Base-by-base conservation (phyloP, 1,139 yeast species). In the Candida tropicalis region DNA sequence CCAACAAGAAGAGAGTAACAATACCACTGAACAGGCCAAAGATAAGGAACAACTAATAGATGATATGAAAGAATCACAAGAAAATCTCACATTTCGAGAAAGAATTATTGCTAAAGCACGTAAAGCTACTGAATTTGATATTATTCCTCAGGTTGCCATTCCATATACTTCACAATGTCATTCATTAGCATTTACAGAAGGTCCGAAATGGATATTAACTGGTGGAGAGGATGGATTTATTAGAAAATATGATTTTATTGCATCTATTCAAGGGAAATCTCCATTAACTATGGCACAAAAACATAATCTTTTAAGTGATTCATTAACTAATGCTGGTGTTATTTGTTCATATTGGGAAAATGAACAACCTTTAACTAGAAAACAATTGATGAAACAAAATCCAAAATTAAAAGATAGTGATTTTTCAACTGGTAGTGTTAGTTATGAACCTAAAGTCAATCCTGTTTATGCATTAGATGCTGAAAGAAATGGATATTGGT, bases 211-310 rank as follows among this genome's bases (percentile, higher is more conserved):
- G 86, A 73, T 93, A 43, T 82, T 91, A 56, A 85, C 97, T 1
- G 99, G 99, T 16, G 99, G 99, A 5, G 95, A 88, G 52, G 99
- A 93, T 62, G 99, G 99, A 10, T 88, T 83, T 56, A 87, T 93
- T 34, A 71, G 99, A 40, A 88, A 87, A 58, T 93, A 85, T 64
- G 97, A 95, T 62, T 86, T 93, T 51, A 77, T 84, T 37, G 85
- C 84, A 29, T 86, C 97, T 1, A 79, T 93, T 22, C 91, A 87
- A 55, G 98, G 98, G n/a, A 87, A 87, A 56, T 71, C 87, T 5
- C 95, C 95, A 2, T 68, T 93, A 44, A 93, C 99, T 0, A 87
- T 90, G 56, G 91, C 96, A 2, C 99, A 93, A 61, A 81, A 81
- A 55, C 99, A 93, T 62, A 87, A 89, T 40, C 29, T 46, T 23